These are phyloP conservation scores for Furcasterigmium sp. DNA, from an alignment of 2,329 filamentous ascomycete genomes.

Conservation along the genomic window DNA sequence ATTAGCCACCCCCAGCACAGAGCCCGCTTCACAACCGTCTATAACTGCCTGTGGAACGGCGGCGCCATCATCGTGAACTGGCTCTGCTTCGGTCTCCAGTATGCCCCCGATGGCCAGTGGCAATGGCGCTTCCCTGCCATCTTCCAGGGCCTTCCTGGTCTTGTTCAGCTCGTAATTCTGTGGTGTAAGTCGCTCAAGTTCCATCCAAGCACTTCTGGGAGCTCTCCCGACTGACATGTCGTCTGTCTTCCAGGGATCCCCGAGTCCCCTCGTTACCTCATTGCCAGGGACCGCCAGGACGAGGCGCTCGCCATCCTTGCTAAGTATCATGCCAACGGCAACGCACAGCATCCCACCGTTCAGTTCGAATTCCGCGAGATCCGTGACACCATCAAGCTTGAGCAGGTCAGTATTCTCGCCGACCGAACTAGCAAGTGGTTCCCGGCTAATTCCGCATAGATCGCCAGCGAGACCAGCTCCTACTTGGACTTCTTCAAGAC, in stretches of 20 bases:
- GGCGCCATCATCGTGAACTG: conserved; percentile 40
- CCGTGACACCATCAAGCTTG: conserved; percentile 49
- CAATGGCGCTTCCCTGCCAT: conserved; percentile 46
- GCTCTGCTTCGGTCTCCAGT: conserved; percentile 43
- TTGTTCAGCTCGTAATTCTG: conserved; percentile 45
- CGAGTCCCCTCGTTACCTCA: conserved; percentile 36
- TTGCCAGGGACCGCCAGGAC: conserved; percentile 28
- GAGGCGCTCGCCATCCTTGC: conserved; percentile 28
- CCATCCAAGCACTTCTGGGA: no score
- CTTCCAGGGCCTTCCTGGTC: conserved; percentile 41
- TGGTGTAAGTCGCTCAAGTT: conserved; percentile 22
- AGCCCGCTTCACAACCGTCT: conserved; percentile 45
- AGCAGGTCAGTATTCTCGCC: conserved; percentile 43
- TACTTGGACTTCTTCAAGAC: conserved; percentile 51
- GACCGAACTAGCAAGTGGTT: no score
- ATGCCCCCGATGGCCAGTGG: conserved; percentile 38
- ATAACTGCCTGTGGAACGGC: conserved; percentile 52
- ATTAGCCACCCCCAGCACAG: conserved; percentile 46
- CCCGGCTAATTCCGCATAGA: no score
- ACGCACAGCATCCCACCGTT: conserved; percentile 40
- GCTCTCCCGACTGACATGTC: no score
- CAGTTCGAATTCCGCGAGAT: conserved; percentile 57
- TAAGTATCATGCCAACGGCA: conserved; percentile 24
- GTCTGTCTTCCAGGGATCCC: conserved; percentile 24
- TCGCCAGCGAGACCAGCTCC: conserved; percentile 37